phyloP scores from a whole-genome alignment of 1,284 basidiomycete species.

The Apiotrichum laibachii region DNA sequence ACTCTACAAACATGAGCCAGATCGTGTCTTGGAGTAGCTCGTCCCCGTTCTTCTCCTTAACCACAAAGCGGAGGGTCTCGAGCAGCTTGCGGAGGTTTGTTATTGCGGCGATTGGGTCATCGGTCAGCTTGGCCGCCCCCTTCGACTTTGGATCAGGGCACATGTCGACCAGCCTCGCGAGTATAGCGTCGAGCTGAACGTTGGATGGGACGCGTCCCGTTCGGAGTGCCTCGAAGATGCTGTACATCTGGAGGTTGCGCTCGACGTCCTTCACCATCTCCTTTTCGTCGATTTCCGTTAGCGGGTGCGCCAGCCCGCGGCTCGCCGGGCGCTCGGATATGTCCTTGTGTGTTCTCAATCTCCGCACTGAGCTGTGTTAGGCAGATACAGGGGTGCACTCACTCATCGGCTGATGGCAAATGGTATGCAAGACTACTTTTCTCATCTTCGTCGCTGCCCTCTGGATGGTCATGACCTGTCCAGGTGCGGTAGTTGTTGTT shows the following conservation, averaged over 20 bases:
- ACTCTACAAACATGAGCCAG: conserved; percentile 9
- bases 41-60: conserved; percentile 18
- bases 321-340: background rate
- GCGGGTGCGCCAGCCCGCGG: background rate
- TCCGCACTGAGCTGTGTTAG: no score
- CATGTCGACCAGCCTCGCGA: background rate
- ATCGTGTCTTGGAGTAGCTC: conserved; percentile 18
- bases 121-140: no score
- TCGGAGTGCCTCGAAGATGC: background rate
- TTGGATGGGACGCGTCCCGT: background rate
- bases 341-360: conserved; percentile 1
- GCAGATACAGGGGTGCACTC: no score
- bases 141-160: no score
- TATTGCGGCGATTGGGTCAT: conserved; percentile 5
- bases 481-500: no score
- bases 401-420: no score
- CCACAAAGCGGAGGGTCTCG: conserved; percentile 4
- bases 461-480: no score
- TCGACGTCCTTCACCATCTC: conserved; percentile 1
- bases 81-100: background rate
- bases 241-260: conserved; percentile 6
- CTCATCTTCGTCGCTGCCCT: no score
- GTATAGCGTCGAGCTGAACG: background rate
- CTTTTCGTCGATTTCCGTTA: background rate
- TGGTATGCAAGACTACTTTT: no score